Base-by-base conservation (phyloP, 148 eudicot species). In the Camellia sinensis region DNA sequence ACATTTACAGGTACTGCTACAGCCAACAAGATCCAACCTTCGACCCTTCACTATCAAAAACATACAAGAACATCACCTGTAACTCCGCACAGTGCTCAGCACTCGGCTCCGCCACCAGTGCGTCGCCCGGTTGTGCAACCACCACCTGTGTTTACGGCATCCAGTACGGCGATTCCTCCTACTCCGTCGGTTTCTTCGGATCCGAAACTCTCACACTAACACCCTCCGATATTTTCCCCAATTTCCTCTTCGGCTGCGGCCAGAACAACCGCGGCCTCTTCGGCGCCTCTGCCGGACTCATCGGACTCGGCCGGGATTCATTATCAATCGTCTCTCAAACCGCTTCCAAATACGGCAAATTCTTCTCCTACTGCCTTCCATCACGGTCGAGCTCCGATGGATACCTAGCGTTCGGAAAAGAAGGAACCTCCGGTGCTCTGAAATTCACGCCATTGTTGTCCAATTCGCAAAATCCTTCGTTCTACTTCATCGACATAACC, bases 191-290 rank as follows among this genome's bases (percentile, higher is more conserved):
- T 4, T 70, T 3, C 74, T 70, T 70, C 37, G 74, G 37, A 15
- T 18, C 37, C 7, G 74, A 70, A 9, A 46, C 74, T 11, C 37
- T 70, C 0, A 9, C 37, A 52, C 19, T 70, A 11, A n/a, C 74
- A 6, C 0, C 0, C 4, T 3, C 74, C 37, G 56, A 48, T 56
- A 56, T 48, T 3, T 9, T 70, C 15, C 56, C 74, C 15, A 70
- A 46, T 11, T 46, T 46, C 37, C 13, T 3, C 54, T 70, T 70
- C 56, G 74, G 94, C 0, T 91, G 97, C 74, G 97, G 97, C n/a
- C 84, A 91, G 72, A 80, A 89, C 76, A 92, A 92, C 76, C 90
- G 85, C 54, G 97, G 97, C 8, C 88, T 92, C 46, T 92, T 91
- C 43, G 83, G 90, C 12, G 85, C 85, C 7, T n/a, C 56, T 8